A percentile compares a stretch with the other conserved stretches of the same genome.
phyloP scores from a whole-genome alignment of 495 filamentous ascomycete genomes.

The Aspergillus bertholletiae region DNA sequence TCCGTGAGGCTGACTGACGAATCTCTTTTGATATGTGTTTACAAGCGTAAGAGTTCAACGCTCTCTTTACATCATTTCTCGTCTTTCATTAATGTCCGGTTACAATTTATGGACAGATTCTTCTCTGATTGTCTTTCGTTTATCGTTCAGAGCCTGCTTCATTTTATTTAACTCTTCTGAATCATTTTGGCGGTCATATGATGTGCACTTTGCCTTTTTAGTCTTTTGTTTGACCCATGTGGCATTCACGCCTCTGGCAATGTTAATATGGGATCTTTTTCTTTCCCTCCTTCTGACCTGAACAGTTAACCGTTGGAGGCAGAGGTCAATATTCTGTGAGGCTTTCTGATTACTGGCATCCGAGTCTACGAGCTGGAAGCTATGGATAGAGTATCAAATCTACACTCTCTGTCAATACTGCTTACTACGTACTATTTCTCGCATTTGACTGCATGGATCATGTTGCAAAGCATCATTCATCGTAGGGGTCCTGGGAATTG shows the following conservation, averaged over 20 bases:
- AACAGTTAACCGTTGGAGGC: conserved; percentile 5
- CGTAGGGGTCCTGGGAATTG: not conserved
- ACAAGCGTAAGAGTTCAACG: conserved; percentile 35
- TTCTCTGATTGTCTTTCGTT: conserved; percentile 17
- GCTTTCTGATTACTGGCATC: not conserved
- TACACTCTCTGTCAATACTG: conserved; percentile 13
- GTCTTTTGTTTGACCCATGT: conserved; percentile 11
- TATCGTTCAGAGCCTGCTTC: conserved; percentile 15
- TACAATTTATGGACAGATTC: conserved; percentile 20
- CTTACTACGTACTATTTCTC: no score
- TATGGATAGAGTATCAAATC: conserved; percentile 12
- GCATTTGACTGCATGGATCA: not conserved
- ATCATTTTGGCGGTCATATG: conserved; percentile 12
- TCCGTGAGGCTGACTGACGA: conserved; percentile 36
- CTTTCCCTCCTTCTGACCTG: not conserved
- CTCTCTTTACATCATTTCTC: conserved; percentile 27
- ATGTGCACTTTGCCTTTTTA: conserved; percentile 12
- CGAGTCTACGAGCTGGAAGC: conserved; percentile 3
- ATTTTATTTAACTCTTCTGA: conserved; percentile 11
- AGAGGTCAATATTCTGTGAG: conserved; percentile 6
- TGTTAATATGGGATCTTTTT: conserved; percentile 6
- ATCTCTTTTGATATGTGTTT: conserved; percentile 37
- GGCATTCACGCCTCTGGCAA: conserved; percentile 7
- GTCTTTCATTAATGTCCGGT: conserved; percentile 38
- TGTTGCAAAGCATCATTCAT: not conserved